Evolutionary conservation across 768 basidiomycete species (phyloP).

Genomic region (Boletus pseudopeckii): DNA sequence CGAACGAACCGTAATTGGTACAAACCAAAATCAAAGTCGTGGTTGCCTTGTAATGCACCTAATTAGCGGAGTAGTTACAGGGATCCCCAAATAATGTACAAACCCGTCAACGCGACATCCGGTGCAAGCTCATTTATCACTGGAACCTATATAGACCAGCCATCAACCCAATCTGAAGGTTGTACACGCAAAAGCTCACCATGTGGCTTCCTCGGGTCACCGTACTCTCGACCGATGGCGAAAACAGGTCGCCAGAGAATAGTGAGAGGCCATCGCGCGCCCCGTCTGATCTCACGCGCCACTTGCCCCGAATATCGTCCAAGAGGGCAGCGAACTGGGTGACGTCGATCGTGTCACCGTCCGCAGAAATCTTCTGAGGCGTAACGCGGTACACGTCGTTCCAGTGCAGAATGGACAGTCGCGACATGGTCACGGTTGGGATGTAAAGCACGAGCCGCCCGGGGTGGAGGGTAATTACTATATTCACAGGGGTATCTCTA

Average conservation of each 20-base stretch:
- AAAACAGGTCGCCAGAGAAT: conserved; percentile 89
- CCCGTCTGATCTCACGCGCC: conserved; percentile 48
- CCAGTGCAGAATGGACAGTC: conserved; percentile 58
- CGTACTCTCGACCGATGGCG: conserved; percentile 81
- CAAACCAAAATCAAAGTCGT: conserved; percentile 87
- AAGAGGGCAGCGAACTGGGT: conserved; percentile 80
- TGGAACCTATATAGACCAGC: conserved; percentile 58
- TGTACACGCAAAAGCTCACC: conserved; percentile 40
- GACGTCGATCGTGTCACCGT: conserved; percentile 72
- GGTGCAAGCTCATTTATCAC: conserved; percentile 79
- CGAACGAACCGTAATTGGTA: not conserved
- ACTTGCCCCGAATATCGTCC: conserved; percentile 55
- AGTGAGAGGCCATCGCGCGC: conserved; percentile 69
- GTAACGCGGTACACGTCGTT: conserved; percentile 83
- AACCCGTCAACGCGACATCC: conserved; percentile 78
- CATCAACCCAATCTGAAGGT: not conserved
- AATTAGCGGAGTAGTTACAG: conserved; percentile 3
- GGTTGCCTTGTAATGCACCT: conserved; percentile 60
- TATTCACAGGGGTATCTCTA: no score
- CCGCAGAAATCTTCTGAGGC: conserved; percentile 61
- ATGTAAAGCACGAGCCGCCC: not conserved
- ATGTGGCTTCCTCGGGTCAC: conserved; percentile 90
- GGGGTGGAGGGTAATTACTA: not conserved
- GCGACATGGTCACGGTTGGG: conserved; percentile 39
- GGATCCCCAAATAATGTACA: conserved; percentile 22